Evolutionary conservation across 306 rosid genomes (phyloP).

Genomic region (Quercus cerris): DNA sequence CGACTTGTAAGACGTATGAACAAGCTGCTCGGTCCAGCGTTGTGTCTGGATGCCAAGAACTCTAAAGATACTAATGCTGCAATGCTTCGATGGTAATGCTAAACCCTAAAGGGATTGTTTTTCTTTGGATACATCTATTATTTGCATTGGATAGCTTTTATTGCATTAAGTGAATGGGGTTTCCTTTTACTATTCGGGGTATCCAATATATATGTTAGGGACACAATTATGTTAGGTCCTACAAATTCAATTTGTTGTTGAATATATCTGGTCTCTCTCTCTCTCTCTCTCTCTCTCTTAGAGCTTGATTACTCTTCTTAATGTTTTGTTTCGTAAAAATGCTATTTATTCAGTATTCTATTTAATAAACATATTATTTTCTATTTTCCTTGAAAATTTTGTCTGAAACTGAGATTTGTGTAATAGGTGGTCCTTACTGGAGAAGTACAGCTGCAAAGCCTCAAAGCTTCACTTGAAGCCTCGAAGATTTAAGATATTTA

Average conservation of each 20-base stretch:
- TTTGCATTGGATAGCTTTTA: not conserved
- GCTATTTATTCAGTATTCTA: not conserved
- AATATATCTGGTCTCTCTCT: not conserved
- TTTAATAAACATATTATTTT: not conserved
- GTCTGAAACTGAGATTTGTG: constrained; percentile 20
- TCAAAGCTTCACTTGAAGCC: constrained; percentile 99
- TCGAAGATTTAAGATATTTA: constrained; percentile 84
- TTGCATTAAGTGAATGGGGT: not conserved
- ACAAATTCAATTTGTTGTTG: not conserved
- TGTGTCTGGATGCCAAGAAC: constrained; percentile 87
- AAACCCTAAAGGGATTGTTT: not conserved
- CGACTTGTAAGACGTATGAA: constrained; percentile 99
- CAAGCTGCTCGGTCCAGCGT: constrained; percentile 90
- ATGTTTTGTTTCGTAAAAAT: constrained; percentile 7
- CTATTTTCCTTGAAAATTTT: constrained; percentile 10
- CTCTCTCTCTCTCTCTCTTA: not conserved
- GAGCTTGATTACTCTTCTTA: not conserved
- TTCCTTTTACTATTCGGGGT: not conserved
- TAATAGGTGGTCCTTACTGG: constrained; percentile 96
- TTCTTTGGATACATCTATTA: not conserved
- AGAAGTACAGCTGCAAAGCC: constrained; percentile 97
- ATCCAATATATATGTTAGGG: not conserved
- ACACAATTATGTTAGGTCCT: not conserved
- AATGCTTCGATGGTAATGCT: constrained; percentile 90
- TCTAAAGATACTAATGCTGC: constrained; percentile 97